Conservation (phyloP, 2,329 filamentous ascomycete genomes). For the Sporothrix sp. region DNA sequence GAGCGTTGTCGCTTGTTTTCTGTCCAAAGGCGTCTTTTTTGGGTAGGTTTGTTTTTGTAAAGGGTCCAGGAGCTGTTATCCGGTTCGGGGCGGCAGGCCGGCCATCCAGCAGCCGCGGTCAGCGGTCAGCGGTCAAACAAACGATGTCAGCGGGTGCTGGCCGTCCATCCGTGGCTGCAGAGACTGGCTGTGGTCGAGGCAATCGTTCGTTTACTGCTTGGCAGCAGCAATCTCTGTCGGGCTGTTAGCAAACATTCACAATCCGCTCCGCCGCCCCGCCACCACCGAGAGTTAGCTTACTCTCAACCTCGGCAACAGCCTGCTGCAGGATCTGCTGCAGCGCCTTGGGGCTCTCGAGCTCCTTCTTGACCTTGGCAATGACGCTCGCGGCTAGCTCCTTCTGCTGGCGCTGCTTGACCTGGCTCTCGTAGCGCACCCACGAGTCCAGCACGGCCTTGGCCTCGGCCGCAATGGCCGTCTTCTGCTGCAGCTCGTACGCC, state of each 20-base stretch:
- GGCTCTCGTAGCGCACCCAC: conserved; percentile 96
- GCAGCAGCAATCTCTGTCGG: conserved; percentile 49
- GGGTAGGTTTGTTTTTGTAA: conserved; percentile 2
- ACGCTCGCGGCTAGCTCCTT: conserved; percentile 84
- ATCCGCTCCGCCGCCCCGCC: too few species aligned
- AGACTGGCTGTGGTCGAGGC: conserved; percentile 24
- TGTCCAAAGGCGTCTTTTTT: conserved; percentile 1
- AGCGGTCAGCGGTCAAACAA: too few species aligned
- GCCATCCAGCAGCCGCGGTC: too few species aligned
- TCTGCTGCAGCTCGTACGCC: conserved; percentile 95
- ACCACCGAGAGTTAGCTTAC: conserved; percentile 38
- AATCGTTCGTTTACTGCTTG: conserved; percentile 48
- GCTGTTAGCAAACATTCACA: conserved; percentile 26
- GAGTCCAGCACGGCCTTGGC: conserved; percentile 94
- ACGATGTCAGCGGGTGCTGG: too few species aligned
- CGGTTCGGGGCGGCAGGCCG: too few species aligned
- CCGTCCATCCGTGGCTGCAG: too few species aligned
- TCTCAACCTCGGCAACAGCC: conserved; percentile 92
- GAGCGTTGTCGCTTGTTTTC: background rate
- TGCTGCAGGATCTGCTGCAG: conserved; percentile 97
- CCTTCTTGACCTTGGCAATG: conserved; percentile 97
- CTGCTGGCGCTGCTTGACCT: conserved; percentile 99
- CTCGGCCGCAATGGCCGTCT: conserved; percentile 82
- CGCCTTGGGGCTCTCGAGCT: conserved; percentile 94
- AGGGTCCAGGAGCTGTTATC: background rate